Evolutionary conservation across 352 stramenopile genomes (phyloP), one percentile per base, ranked within the genome.

Genomic region (Halophytophthora polymorphica): DNA sequence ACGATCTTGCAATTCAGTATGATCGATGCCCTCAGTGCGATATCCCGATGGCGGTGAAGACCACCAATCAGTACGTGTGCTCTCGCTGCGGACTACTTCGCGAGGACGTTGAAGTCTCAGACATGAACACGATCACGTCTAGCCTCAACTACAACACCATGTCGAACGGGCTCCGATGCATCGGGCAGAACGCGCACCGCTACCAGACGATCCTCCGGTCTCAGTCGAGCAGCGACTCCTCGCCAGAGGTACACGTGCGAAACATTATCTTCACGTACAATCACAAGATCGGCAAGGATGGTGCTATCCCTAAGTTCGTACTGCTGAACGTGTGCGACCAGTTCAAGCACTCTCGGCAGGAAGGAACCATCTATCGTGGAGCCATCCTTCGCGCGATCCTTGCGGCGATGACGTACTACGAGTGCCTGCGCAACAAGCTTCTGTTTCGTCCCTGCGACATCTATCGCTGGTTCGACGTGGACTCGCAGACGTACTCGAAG

Each of bases 141-240:
- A n/a, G 19, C 42, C 35, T 48, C 22, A 48, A 21, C 25, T 48
- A 48, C 42, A 48, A 48, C 42, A n/a, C 42, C n/a, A 48, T 48
- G 42, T 34, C 42, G 42, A 48, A 37, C 15, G 42, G 42, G 17
- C 17, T 48, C 13, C 42, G 42, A 21, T 48, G 42, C 25, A n/a
- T 48, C 25, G 42, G 42, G 3, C 4, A n/a, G 6, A 48, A 48
- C 25, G 42, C 42, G 22, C 42, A 48, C 21, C 42, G 42, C 22
- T 48, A 48, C 25, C 42, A 48, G 25, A 48, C 42, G 22, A 48
- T 48, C 15, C 31, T 48, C 22, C 21, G 42, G 6, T 48, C 42
- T 7, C 42, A 48, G 15, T 48, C 42, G 10, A 48, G 17, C 42
- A 37, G 19, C 42, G 25, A 37, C 42, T 23, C 42, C 3, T 48